Evolutionary conservation across 441 rosid species (phyloP), one percentile per base, ranked within the genome.

Genomic region (Gossypium aridum): DNA sequence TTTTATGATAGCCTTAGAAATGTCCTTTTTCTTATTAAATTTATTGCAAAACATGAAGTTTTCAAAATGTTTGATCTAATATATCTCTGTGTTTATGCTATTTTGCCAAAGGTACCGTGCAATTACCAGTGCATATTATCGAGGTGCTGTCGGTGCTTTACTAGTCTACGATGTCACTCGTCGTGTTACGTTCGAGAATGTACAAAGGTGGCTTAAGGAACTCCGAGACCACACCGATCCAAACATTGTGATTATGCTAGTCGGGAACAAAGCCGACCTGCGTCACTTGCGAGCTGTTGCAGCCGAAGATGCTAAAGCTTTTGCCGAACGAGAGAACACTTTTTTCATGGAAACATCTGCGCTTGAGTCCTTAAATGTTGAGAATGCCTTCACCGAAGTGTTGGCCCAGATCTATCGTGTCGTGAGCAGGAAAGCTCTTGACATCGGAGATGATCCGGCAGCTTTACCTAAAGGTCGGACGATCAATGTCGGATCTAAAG

Each of bases 311-410:
- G 87, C 88, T 54, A 82, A 77, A 77, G 54, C 86, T 0, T 89
- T 89, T 10, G 88, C 93, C 0, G 90, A 89, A 62, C 68, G 76
- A 77, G 91, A 87, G 79, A 85, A 75, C 69, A 86, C 85, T 53
- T 84, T 80, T 68, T 89, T 89, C 74, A 89, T 87, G 89, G 93
- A 89, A 64, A 89, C 93, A 55, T 89, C 91, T 2, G 93, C 93
- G 16, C 84, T 89, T 0, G 93, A 89, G 81, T 81, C 93, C 1
- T 78, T 82, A 72, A 89, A 89, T 51, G 93, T 89, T 4, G 93
- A 89, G 47, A 86, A 80, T 23, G 86, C 91, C 43, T 89, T 89
- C 74, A 87, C 90, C 3, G 88, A 87, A 76, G 91, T 87, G 39
- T 83, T 87, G 80, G 83, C 88, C 72, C 91, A 89, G 72, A 89